Conservation (phyloP, 768 basidiomycete genomes). For the Termitomyces sp. region DNA sequence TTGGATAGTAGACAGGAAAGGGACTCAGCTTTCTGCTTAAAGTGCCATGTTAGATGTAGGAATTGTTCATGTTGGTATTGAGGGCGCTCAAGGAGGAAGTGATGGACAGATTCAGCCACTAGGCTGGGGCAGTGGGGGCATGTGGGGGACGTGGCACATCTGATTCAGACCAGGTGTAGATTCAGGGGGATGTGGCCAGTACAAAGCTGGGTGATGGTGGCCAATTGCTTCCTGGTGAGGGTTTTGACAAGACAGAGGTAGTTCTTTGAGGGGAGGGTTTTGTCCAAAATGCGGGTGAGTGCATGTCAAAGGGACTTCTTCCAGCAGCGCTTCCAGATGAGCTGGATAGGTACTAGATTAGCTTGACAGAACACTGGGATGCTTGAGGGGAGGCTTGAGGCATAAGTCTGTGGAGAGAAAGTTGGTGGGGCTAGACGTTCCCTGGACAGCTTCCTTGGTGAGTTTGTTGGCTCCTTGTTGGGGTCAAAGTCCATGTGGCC, state of each 20-base stretch:
- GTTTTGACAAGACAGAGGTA: background rate
- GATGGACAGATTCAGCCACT: background rate
- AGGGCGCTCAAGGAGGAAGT: background rate
- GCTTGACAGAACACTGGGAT: slow-evolving; percentile 9
- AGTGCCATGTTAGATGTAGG: background rate
- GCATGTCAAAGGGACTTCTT: slow-evolving; percentile 1
- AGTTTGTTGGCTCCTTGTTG: slow-evolving; percentile 4
- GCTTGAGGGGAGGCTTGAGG: slow-evolving; percentile 10
- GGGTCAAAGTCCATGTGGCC: slow-evolving; percentile 3
- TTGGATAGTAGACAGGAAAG: background rate
- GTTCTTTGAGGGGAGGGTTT: background rate
- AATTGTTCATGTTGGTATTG: background rate
- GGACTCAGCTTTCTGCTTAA: slow-evolving; percentile 6
- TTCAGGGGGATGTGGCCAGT: background rate
- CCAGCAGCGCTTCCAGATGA: slow-evolving; percentile 5
- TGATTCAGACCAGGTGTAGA: background rate
- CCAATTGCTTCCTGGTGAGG: background rate
- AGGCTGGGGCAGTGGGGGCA: background rate
- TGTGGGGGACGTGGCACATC: background rate
- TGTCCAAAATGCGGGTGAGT: slow-evolving; percentile 4
- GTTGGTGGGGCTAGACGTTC: background rate
- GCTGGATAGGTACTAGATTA: background rate
- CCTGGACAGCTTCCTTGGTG: background rate
- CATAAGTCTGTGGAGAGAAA: background rate
- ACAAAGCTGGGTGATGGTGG: background rate